Evolutionary conservation across 257 asterid species (phyloP).

Genomic region (Marsdenia floribunda): DNA sequence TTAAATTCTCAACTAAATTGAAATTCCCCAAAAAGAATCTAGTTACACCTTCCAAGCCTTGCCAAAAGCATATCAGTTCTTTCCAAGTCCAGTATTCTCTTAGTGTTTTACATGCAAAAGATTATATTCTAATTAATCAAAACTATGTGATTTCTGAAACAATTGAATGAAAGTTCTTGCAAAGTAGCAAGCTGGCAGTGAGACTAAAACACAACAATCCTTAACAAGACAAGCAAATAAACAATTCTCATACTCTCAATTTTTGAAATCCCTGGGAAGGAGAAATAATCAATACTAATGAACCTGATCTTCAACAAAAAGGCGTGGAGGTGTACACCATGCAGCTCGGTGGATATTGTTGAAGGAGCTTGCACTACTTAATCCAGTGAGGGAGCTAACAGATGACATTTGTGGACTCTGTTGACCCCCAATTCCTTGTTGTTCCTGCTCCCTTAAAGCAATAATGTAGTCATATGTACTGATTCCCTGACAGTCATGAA

Average conservation of each 20-base stretch:
- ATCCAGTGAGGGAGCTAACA: constrained; percentile 78
- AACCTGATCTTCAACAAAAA: constrained; percentile 97
- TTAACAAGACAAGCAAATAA: background rate
- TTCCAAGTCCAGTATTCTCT: background rate
- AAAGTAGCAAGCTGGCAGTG: background rate
- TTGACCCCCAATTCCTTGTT: constrained; percentile 63
- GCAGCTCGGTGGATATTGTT: constrained; percentile 86
- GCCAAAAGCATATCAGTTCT: background rate
- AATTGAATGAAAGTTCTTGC: background rate
- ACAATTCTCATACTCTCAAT: background rate
- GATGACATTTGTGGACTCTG: constrained; percentile 97
- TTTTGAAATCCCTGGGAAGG: background rate
- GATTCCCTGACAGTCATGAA: constrained; percentile 57
- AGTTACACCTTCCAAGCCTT: background rate
- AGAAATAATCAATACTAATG: background rate
- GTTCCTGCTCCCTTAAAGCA: constrained; percentile 96
- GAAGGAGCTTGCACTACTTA: constrained; percentile 93
- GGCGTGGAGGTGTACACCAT: constrained; percentile 98
- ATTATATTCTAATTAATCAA: background rate
- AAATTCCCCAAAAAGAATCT: background rate
- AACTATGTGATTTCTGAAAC: background rate
- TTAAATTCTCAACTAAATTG: background rate
- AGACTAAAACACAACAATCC: background rate
- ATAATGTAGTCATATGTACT: constrained; percentile 97
- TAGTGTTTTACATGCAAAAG: background rate